A percentile compares a stretch with the other conserved stretches of the same genome.
Evolutionary conservation across 140 eudicot genomes (phyloP).

Genomic region (Stevia rebaudiana): DNA sequence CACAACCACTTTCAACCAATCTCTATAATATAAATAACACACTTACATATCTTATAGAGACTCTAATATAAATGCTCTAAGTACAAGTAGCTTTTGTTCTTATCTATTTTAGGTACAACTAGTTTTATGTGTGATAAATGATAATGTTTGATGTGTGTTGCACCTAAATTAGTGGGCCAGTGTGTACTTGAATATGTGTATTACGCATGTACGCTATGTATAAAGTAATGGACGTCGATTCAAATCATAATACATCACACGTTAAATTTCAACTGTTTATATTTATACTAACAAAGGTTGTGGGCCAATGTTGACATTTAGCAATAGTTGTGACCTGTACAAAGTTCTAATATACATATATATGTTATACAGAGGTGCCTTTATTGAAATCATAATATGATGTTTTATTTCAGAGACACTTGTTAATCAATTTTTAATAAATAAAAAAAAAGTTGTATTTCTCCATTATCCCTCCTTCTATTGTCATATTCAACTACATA

Average conservation of each 20-base stretch:
- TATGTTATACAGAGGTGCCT: too few species aligned
- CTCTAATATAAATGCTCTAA: too few species aligned
- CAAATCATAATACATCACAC: neutral
- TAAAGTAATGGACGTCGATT: slow-evolving; percentile 14
- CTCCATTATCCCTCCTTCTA: too few species aligned
- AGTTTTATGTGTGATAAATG: neutral
- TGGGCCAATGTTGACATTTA: slow-evolving; percentile 18
- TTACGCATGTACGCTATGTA: neutral
- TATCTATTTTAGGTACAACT: neutral
- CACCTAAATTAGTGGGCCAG: neutral
- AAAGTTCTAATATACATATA: neutral
- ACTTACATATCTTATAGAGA: too few species aligned
- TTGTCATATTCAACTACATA: too few species aligned
- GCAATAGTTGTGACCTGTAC: neutral
- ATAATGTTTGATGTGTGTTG: neutral
- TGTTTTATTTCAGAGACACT: too few species aligned
- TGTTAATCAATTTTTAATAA: too few species aligned
- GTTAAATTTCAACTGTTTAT: slow-evolving; percentile 1
- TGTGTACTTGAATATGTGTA: neutral
- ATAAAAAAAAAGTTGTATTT: too few species aligned
- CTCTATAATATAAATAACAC: too few species aligned
- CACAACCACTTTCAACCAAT: too few species aligned
- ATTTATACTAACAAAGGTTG: slow-evolving; percentile 1
- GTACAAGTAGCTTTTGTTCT: too few species aligned
- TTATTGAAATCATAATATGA: too few species aligned